Conservation (phyloP, 345 rosid genomes). For the Barbarea vulgaris region DNA sequence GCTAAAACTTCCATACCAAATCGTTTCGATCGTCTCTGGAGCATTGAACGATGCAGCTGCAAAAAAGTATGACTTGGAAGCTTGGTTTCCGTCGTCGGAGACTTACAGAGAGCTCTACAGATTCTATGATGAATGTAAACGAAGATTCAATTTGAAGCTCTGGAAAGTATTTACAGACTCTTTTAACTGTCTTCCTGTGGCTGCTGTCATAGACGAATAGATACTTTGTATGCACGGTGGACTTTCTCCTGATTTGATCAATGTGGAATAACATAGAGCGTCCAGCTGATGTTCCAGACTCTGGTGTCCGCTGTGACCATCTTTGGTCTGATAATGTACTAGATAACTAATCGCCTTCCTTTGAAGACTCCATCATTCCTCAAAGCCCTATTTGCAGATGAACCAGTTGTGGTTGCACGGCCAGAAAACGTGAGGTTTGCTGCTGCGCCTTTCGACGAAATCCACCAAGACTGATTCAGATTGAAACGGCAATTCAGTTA, state of each 20-base stretch:
- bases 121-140: constrained; percentile 39
- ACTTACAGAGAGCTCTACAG: constrained; percentile 75
- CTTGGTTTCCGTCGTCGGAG: constrained; percentile 90
- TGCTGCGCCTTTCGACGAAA: too few species aligned
- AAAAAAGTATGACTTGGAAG: constrained; percentile 93
- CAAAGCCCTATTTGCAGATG: too few species aligned
- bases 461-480: too few species aligned
- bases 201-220: constrained; percentile 60
- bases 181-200: constrained; percentile 52
- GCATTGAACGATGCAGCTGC: constrained; percentile 95
- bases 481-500: too few species aligned
- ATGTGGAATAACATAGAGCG: constrained; percentile 50
- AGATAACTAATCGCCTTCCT: too few species aligned
- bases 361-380: too few species aligned
- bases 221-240: constrained; percentile 71
- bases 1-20: constrained; percentile 80
- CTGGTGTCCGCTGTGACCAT: constrained; percentile 63
- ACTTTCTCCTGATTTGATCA: constrained; percentile 53
- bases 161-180: constrained; percentile 38
- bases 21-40: constrained; percentile 89
- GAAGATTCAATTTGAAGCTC: constrained; percentile 38
- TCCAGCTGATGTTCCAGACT: constrained; percentile 57
- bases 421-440: too few species aligned
- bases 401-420: too few species aligned
- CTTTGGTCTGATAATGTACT: constrained; percentile 77